phyloP scores from a whole-genome alignment of 441 rosid species.

The Hura crepitans region DNA sequence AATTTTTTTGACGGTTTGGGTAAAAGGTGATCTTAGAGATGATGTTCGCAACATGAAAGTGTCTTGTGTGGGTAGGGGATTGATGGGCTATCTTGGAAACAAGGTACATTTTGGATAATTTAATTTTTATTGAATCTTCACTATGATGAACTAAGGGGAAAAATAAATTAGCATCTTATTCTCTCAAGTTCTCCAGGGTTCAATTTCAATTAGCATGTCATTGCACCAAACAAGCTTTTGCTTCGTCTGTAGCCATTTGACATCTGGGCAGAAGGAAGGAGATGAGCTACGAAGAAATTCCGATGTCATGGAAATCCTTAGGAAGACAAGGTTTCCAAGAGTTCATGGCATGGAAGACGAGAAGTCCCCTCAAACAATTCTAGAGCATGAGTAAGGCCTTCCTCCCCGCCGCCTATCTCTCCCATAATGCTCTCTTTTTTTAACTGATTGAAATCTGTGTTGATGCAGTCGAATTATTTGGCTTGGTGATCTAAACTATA shows the following conservation, averaged over 20 bases:
- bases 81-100: constrained; percentile 98
- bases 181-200: constrained; percentile 63
- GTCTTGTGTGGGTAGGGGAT: constrained; percentile 93
- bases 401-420: not conserved
- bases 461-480: constrained; percentile 76
- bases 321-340: constrained; percentile 91
- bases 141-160: constrained; percentile 10
- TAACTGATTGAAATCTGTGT: no score
- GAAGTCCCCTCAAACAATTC: constrained; percentile 79
- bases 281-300: constrained; percentile 92
- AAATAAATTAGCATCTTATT: constrained; percentile 25
- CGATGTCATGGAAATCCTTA: constrained; percentile 93
- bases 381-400: constrained; percentile 79
- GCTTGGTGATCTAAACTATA: constrained; percentile 97
- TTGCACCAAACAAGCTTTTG: constrained; percentile 95
- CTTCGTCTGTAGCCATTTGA: constrained; percentile 95
- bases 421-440: not conserved
- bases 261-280: constrained; percentile 98
- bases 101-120: constrained; percentile 50
- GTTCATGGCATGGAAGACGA: constrained; percentile 59
- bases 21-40: constrained; percentile 71
- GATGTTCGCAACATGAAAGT: constrained; percentile 81
- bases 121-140: constrained; percentile 18
- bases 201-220: constrained; percentile 96
- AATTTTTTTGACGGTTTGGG: constrained; percentile 85